These are phyloP conservation scores for Myrica gale DNA, from an alignment of 306 rosid genomes.

Conservation along the genomic window DNA sequence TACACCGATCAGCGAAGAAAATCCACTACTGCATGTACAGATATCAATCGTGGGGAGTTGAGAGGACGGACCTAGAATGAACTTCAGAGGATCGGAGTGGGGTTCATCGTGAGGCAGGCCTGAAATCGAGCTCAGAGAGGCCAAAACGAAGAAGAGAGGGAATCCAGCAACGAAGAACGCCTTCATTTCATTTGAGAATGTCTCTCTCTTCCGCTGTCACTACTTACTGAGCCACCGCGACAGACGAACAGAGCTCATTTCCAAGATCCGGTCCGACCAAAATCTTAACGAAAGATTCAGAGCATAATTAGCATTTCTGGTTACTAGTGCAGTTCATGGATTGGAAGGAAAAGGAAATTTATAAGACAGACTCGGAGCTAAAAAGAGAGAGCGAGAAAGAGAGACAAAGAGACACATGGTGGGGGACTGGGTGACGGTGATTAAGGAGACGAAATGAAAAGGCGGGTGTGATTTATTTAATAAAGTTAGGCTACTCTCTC, in stretches of 20 bases:
- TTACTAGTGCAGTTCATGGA: conserved; percentile 15
- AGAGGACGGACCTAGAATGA: conserved; percentile 54
- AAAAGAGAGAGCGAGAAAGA: conserved; percentile 1
- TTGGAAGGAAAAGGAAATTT: conserved; percentile 4
- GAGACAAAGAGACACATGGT: conserved; percentile 48
- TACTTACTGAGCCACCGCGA: conserved; percentile 25
- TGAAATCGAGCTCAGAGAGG: conserved; percentile 49
- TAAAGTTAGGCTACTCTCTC: neutral
- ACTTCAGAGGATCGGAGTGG: conserved; percentile 27
- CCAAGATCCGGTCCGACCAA: conserved; percentile 25
- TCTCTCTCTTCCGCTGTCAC: neutral
- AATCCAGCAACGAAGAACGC: conserved; percentile 28
- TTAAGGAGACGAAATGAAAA: conserved; percentile 35
- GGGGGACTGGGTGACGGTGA: conserved; percentile 30
- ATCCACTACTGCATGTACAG: neutral
- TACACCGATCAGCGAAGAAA: conserved; percentile 9
- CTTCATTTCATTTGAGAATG: conserved; percentile 54
- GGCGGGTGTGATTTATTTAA: conserved; percentile 52
- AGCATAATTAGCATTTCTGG: conserved; percentile 23
- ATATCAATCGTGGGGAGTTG: neutral
- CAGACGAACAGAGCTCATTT: conserved; percentile 41
- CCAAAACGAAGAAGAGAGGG: conserved; percentile 27
- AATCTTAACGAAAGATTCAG: neutral
- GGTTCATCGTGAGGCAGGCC: conserved; percentile 43
- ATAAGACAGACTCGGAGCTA: conserved; percentile 22